Percentiles rank a stretch among this genome's conserved stretches.
Evolutionary conservation across 2,329 filamentous ascomycete species (phyloP).

Genomic region (Fusarium miscanthi): DNA sequence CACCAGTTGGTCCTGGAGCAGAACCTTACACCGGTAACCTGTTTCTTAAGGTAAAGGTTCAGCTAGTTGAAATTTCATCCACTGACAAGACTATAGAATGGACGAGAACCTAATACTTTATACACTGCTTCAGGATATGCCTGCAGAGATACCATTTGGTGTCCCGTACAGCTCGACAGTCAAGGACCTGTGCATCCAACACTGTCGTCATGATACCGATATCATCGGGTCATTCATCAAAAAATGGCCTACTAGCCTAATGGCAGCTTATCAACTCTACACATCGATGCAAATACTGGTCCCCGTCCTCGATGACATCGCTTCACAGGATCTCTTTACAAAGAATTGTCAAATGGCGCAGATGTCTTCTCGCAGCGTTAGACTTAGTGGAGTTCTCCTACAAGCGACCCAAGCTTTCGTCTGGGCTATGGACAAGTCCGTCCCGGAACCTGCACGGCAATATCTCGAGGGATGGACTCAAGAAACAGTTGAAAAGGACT

Average conservation of each 20-base stretch:
- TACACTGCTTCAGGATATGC: neutral
- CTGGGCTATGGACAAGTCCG: neutral
- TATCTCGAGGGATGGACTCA: neutral
- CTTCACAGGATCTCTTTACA: neutral
- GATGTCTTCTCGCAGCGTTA: neutral
- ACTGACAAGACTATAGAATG: neutral
- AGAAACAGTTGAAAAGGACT: neutral
- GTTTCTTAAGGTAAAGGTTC: neutral
- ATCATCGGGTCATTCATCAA: neutral
- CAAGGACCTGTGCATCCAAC: neutral
- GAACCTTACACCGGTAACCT: neutral
- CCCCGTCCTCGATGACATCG: neutral
- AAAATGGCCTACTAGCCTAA: neutral
- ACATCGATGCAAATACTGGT: neutral
- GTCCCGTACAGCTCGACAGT: neutral
- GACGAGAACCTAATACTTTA: neutral
- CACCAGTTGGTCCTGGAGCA: neutral
- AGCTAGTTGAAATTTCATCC: fast-evolving
- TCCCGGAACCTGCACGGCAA: neutral
- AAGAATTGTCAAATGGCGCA: neutral
- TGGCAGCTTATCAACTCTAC: neutral
- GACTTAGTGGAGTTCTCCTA: neutral
- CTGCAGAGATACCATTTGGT: neutral
- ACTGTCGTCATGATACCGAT: neutral
- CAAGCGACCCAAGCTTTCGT: neutral